Percentiles rank a stretch among this genome's conserved stretches.
Evolutionary conservation across 495 filamentous ascomycete species (phyloP).

Genomic region (Lasiosphaeria ovina): DNA sequence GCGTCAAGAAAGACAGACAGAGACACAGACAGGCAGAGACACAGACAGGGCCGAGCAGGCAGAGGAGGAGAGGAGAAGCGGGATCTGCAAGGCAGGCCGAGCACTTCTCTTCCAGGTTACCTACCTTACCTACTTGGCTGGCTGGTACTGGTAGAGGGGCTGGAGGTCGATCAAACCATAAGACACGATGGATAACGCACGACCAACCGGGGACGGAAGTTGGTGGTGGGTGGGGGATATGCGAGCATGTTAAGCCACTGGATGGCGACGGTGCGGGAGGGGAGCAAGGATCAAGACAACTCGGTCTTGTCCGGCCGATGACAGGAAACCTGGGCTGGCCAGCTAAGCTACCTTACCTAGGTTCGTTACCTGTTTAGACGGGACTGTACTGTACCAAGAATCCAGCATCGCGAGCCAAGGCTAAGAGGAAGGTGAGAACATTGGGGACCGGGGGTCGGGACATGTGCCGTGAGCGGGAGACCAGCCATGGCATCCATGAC

Average conservation of each 20-base stretch:
- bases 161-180: conserved; percentile 10
- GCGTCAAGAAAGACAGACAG: too few species aligned
- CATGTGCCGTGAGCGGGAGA: too few species aligned
- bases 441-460: too few species aligned
- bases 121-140: conserved; percentile 9
- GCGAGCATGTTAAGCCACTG: conserved; percentile 9
- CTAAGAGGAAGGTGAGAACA: too few species aligned
- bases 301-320: conserved; percentile 1
- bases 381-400: too few species aligned
- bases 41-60: neutral
- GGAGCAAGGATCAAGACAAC: conserved; percentile 9
- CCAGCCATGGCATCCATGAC: too few species aligned
- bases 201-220: neutral
- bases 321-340: neutral
- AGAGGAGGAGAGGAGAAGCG: too few species aligned
- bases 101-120: too few species aligned
- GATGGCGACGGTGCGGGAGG: neutral
- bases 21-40: neutral
- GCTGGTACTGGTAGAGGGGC: neutral
- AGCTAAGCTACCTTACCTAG: too few species aligned
- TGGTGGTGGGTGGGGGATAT: neutral
- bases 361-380: too few species aligned
- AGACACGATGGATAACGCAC: conserved; percentile 4
- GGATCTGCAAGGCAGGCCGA: too few species aligned
- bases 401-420: too few species aligned